Conservation (phyloP, 225 moss, liverwort and hornwort genomes). For the Antitrichia curtipendula region DNA sequence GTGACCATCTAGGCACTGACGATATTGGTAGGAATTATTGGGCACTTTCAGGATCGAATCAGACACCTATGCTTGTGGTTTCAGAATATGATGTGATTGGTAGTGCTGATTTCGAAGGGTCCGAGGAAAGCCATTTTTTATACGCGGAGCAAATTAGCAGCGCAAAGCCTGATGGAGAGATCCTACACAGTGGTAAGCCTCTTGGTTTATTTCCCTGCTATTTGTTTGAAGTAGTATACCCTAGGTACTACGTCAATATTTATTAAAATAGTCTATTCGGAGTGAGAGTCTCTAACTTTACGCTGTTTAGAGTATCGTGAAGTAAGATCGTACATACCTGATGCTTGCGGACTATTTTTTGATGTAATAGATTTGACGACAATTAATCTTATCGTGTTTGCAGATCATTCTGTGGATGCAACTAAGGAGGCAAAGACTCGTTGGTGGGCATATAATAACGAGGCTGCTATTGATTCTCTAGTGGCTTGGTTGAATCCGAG, state of each 20-base stretch:
- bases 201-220: background rate
- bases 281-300: background rate
- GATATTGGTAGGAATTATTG: constrained; percentile 82
- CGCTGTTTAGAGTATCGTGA: background rate
- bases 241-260: background rate
- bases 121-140: constrained; percentile 6
- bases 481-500: constrained; percentile 62
- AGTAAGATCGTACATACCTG: background rate
- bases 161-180: constrained; percentile 3
- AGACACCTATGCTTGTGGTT: constrained; percentile 70
- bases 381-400: background rate
- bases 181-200: constrained; percentile 9
- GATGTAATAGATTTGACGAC: background rate
- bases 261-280: background rate
- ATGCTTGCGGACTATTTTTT: background rate
- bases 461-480: constrained; percentile 48
- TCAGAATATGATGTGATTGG: constrained; percentile 29
- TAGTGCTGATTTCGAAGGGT: constrained; percentile 19
- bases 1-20: constrained; percentile 83
- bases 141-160: constrained; percentile 13
- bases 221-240: background rate
- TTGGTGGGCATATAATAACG: constrained; percentile 57
- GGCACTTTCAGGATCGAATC: constrained; percentile 65
- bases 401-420: constrained; percentile 1
- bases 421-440: constrained; percentile 5